Evolutionary conservation across 2,329 filamentous ascomycete genomes (phyloP).

Genomic region (Aphanocladium album): DNA sequence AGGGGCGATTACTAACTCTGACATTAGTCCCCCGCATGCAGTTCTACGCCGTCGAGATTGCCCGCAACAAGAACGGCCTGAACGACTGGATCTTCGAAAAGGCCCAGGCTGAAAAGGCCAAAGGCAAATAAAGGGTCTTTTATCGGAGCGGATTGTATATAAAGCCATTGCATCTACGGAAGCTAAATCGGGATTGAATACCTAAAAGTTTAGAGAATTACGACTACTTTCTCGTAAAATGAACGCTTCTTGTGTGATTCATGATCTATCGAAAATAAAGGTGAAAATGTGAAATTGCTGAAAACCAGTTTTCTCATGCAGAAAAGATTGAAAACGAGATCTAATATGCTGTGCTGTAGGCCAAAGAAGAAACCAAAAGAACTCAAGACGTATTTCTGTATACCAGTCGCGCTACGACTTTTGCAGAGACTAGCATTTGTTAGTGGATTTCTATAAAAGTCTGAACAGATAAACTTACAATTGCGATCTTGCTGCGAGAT

Average conservation of each 20-base stretch:
- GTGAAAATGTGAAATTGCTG: not conserved
- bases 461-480: constrained; percentile 35
- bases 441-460: constrained; percentile 5
- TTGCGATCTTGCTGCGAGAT: constrained; percentile 70
- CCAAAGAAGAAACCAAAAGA: not conserved
- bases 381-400: no score
- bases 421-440: not conserved
- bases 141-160: not conserved
- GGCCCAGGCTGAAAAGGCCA: constrained; percentile 56
- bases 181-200: not conserved
- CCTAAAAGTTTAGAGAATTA: not conserved
- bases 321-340: not conserved
- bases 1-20: no score
- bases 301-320: not conserved
- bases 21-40: constrained; percentile 49
- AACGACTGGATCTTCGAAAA: constrained; percentile 98
- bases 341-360: not conserved
- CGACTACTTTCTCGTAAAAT: not conserved
- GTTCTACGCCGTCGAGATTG: constrained; percentile 51
- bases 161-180: not conserved
- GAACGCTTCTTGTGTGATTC: not conserved
- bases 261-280: not conserved
- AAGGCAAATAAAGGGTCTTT: not conserved
- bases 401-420: not conserved
- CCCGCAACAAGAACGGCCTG: constrained; percentile 74